A percentile compares a stretch with the other conserved stretches of the same genome.
These are phyloP conservation scores for Polysphondylium violaceum DNA, from an alignment of 78 protist genomes.

Conservation along the genomic window DNA sequence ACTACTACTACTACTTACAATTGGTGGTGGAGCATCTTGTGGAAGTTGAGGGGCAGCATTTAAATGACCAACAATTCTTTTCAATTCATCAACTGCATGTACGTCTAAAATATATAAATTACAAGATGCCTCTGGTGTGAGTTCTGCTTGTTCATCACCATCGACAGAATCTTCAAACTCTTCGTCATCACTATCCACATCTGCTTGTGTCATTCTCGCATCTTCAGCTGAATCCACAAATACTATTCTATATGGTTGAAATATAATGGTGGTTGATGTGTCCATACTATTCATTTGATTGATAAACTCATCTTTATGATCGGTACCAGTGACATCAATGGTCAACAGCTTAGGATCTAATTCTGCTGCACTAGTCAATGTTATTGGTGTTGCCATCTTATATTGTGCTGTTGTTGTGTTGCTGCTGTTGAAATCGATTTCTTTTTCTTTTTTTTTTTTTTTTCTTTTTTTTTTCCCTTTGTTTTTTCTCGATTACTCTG, in stretches of 20 bases:
- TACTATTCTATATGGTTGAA: neutral
- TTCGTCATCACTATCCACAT: conserved; percentile 46
- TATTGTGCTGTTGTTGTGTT: conserved; percentile 9
- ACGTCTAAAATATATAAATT: conserved; percentile 52
- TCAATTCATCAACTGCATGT: conserved; percentile 32
- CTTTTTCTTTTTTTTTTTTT: neutral
- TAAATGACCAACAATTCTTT: conserved; percentile 9
- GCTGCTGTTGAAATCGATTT: neutral
- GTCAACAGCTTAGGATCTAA: too few relatives aligned
- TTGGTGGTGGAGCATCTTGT: neutral
- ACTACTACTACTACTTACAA: neutral
- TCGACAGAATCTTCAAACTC: conserved; percentile 2
- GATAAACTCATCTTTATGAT: conserved; percentile 40
- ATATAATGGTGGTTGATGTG: conserved; percentile 11
- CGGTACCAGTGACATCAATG: conserved; percentile 61
- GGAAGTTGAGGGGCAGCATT: neutral
- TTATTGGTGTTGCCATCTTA: too few relatives aligned
- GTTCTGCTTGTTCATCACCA: conserved; percentile 37
- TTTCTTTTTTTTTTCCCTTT: neutral
- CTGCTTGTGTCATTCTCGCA: conserved; percentile 8
- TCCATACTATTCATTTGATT: conserved; percentile 26
- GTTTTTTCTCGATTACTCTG: neutral
- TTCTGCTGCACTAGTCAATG: too few relatives aligned
- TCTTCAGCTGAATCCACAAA: conserved; percentile 65
- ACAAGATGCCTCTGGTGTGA: conserved; percentile 40